Conservation (phyloP, 2,329 filamentous ascomycete genomes). For the Aspergillus japonicus region DNA sequence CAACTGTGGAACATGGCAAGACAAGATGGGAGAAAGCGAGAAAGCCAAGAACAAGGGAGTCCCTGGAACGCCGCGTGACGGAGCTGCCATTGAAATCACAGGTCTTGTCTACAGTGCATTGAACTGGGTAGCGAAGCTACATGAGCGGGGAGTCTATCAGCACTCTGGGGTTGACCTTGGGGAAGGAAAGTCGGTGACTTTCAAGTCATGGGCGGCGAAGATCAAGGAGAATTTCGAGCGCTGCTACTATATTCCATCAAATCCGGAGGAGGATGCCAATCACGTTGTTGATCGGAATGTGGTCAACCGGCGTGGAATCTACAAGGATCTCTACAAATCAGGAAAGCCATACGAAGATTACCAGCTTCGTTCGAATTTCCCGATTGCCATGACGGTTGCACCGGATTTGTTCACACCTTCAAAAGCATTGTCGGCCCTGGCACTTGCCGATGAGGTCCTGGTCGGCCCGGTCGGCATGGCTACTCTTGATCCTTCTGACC, state of each 20-base stretch:
- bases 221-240: slow-evolving; percentile 87
- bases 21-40: slow-evolving; percentile 99
- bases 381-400: slow-evolving; percentile 92
- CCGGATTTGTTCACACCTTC: slow-evolving; percentile 78
- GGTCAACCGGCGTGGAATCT: slow-evolving; percentile 89
- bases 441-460: slow-evolving; percentile 74
- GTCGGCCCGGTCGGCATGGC: slow-evolving; percentile 92
- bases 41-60: slow-evolving; percentile 88
- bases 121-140: slow-evolving; percentile 70
- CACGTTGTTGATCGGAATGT: slow-evolving; percentile 79
- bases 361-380: slow-evolving; percentile 89
- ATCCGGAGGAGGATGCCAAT: slow-evolving; percentile 66
- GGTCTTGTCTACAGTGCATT: slow-evolving; percentile 89
- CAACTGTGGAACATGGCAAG: slow-evolving; percentile 99
- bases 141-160: slow-evolving; percentile 67
- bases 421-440: slow-evolving; percentile 77
- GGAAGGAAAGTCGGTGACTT: slow-evolving; percentile 64
- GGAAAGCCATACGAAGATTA: slow-evolving; percentile 98
- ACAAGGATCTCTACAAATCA: slow-evolving; percentile 93
- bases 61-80: slow-evolving; percentile 94
- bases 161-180: slow-evolving; percentile 69
- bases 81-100: slow-evolving; percentile 91
- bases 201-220: slow-evolving; percentile 73
- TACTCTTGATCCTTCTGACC: slow-evolving; percentile 85
- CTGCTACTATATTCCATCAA: slow-evolving; percentile 80